These are phyloP conservation scores for Pseudocercospora musae DNA, from an alignment of 2,329 filamentous ascomycete genomes.

Conservation along the genomic window DNA sequence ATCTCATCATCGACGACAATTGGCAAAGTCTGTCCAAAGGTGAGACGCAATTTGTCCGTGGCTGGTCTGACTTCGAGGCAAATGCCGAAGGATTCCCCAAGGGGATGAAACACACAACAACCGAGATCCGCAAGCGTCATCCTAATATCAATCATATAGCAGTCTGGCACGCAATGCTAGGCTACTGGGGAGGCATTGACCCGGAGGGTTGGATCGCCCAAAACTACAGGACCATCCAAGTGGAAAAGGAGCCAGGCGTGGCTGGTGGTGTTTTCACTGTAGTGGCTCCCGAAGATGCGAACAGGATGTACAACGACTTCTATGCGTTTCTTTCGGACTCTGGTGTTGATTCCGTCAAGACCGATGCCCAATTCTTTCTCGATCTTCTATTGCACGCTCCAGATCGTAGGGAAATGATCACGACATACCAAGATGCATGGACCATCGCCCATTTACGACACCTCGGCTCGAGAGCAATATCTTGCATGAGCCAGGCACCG, in stretches of 20 bases:
- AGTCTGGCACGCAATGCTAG: constrained; percentile 86
- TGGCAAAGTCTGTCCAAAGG: constrained; percentile 76
- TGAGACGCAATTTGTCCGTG: constrained; percentile 50
- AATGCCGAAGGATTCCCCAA: constrained; percentile 73
- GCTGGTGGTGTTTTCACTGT: constrained; percentile 67
- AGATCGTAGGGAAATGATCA: constrained; percentile 68
- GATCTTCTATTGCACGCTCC: constrained; percentile 69
- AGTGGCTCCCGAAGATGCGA: constrained; percentile 70
- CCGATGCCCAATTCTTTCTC: constrained; percentile 86
- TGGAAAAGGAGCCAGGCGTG: constrained; percentile 55
- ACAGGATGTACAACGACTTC: constrained; percentile 82
- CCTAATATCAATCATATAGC: constrained; percentile 76
- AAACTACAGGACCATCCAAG: constrained; percentile 69
- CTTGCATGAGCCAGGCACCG: constrained; percentile 91
- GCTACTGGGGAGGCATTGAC: constrained; percentile 90
- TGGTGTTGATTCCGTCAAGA: constrained; percentile 85
- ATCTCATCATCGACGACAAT: constrained; percentile 93
- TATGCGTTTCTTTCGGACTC: constrained; percentile 72
- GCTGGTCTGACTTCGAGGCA: constrained; percentile 83
- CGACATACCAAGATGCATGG: constrained; percentile 83
- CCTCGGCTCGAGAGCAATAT: constrained; percentile 75
- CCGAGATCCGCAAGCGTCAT: constrained; percentile 63
- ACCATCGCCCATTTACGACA: constrained; percentile 71
- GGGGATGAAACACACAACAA: constrained; percentile 70
- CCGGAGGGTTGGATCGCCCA: constrained; percentile 69